Percentiles rank a stretch among this genome's conserved stretches.
phyloP scores from a whole-genome alignment of 345 rosid species.

The Mercurialis annua region DNA sequence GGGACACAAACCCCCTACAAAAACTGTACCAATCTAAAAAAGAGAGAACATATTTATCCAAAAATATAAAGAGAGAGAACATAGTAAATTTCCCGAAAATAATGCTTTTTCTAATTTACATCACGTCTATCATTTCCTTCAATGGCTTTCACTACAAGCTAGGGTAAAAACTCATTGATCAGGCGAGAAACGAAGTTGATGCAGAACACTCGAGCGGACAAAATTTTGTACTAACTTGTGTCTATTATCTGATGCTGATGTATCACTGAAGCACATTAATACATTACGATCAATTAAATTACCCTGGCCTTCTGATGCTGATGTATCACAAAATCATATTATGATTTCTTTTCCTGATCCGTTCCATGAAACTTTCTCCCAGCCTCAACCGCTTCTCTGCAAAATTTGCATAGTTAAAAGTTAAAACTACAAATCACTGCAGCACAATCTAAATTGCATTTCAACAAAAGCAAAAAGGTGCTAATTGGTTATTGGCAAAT shows the following conservation, averaged over 20 bases:
- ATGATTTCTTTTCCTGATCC: slow-evolving; percentile 32
- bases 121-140: background rate
- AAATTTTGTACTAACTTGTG: background rate
- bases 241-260: background rate
- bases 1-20: background rate
- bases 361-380: slow-evolving; percentile 64
- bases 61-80: no score
- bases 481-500: background rate
- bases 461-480: background rate
- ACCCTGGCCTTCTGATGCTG: no score
- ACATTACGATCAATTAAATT: no score
- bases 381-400: slow-evolving; percentile 83
- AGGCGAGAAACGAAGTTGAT: background rate
- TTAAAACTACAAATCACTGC: background rate
- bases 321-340: background rate
- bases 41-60: no score
- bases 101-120: background rate
- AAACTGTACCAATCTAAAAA: background rate
- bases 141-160: background rate
- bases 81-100: background rate
- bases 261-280: slow-evolving; percentile 2
- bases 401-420: background rate
- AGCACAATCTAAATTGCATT: background rate
- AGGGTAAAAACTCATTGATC: background rate
- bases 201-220: background rate